phyloP scores from a whole-genome alignment of 371 early-diverging fungal species.

The Coemansia sp. region DNA sequence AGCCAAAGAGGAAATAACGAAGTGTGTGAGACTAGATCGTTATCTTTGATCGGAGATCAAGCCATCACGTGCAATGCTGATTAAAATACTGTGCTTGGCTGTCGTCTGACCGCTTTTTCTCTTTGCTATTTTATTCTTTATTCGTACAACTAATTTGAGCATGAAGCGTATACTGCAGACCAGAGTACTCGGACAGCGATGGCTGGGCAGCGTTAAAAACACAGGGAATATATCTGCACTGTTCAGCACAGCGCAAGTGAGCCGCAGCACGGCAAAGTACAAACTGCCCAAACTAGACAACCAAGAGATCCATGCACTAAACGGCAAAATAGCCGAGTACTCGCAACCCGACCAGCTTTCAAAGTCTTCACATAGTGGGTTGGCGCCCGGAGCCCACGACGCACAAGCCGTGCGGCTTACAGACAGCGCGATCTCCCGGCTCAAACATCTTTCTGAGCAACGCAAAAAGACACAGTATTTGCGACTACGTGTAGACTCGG shows the following conservation, averaged over 20 bases:
- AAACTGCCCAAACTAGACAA: slow-evolving; percentile 30
- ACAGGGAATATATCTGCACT: neutral
- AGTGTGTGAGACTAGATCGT: neutral
- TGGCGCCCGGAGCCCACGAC: slow-evolving; percentile 6
- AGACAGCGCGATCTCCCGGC: slow-evolving; percentile 43
- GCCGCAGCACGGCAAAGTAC: slow-evolving; percentile 15
- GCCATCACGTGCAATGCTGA: neutral
- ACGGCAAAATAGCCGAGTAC: slow-evolving; percentile 18
- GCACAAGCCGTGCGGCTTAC: slow-evolving; percentile 27
- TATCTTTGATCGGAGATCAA: neutral
- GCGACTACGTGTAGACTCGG: slow-evolving; percentile 86
- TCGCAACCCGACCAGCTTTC: neutral
- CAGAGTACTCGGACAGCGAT: neutral
- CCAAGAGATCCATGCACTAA: slow-evolving; percentile 13
- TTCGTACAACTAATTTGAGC: neutral
- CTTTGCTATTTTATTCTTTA: too few species aligned
- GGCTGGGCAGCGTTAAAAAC: neutral
- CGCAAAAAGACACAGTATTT: slow-evolving; percentile 54
- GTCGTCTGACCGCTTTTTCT: neutral
- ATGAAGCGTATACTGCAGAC: neutral
- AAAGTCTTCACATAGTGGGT: neutral
- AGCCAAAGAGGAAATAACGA: neutral
- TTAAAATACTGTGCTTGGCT: neutral
- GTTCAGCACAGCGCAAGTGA: neutral
- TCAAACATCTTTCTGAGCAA: slow-evolving; percentile 36